A percentile compares a stretch with the other conserved stretches of the same genome.
These are phyloP conservation scores for Teratosphaeria epicoccoides DNA, from an alignment of 2,329 filamentous ascomycete genomes.

Conservation along the genomic window DNA sequence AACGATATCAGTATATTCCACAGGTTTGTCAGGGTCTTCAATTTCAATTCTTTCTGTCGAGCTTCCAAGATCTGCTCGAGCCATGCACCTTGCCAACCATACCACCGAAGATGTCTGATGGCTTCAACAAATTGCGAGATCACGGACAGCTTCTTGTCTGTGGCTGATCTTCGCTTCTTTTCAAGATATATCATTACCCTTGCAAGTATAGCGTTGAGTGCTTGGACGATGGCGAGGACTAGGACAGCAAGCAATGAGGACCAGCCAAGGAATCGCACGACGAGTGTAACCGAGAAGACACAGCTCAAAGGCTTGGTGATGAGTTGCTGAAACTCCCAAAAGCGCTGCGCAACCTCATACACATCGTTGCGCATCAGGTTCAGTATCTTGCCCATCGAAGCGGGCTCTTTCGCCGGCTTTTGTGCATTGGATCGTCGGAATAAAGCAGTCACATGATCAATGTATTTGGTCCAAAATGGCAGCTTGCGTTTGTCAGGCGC, in stretches of 20 bases:
- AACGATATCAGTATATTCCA: constrained; percentile 55
- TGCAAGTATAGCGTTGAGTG: constrained; percentile 58
- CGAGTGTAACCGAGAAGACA: constrained; percentile 60
- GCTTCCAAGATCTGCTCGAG: constrained; percentile 57
- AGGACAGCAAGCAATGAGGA: constrained; percentile 64
- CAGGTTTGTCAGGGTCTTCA: constrained; percentile 53
- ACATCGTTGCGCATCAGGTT: constrained; percentile 75
- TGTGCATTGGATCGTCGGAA: constrained; percentile 11
- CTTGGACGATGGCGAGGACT: constrained; percentile 49
- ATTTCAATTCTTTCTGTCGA: constrained; percentile 55
- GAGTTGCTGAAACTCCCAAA: constrained; percentile 77
- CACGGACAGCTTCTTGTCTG: constrained; percentile 67
- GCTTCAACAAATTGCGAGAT: constrained; percentile 81
- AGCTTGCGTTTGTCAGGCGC: constrained; percentile 1
- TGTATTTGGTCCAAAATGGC: constrained; percentile 5
- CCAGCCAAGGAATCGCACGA: constrained; percentile 71
- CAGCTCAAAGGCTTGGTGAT: constrained; percentile 67
- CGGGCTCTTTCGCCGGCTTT: constrained; percentile 42
- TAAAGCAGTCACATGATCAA: constrained; percentile 1
- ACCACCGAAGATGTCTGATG: constrained; percentile 70
- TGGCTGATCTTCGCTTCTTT: constrained; percentile 57
- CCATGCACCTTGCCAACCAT: constrained; percentile 73
- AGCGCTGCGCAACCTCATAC: constrained; percentile 67
- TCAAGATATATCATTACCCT: constrained; percentile 58
- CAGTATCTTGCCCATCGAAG: constrained; percentile 81